Evolutionary conservation across 371 early-diverging fungal species (phyloP), one percentile per base, ranked within the genome.

Genomic region (Nematocida parisii): DNA sequence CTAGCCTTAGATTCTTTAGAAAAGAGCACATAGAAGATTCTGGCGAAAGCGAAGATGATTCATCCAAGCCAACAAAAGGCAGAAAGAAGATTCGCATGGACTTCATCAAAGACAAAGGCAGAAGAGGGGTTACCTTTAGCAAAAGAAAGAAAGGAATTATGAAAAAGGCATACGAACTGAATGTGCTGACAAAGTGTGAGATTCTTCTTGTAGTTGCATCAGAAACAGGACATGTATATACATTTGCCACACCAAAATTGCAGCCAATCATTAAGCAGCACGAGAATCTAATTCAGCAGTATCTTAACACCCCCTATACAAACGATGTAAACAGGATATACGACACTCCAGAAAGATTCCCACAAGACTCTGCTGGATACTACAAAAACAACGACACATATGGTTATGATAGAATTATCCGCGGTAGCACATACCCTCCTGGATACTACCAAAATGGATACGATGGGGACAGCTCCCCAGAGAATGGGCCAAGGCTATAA

Each of bases 81-180:
- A 90, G 94, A 84, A 95, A 95, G 87, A 94, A 86, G 68, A 81
- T 96, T 86, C 93, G 92, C 86, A 94, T 95, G 86, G 94, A 93
- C 85, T 96, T 92, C 84, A 97, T 97, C 82, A 91, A 92, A 75
- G 95, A 94, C 85, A 94, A 93, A 87, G 91, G 90, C 81, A 90
- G 93, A 81, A 90, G 98, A 83, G 93, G 94, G 83, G 95, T 96
- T 73, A 95, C 96, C 3, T 97, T 97, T 87, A 92, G 92, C 81
- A 97, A 97, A 87, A 90, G 98, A 86, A 97, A 96, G 87, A 93
- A 95, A 44, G 97, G 97, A 56, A 93, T 97, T 83, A 94, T 97
- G 95, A 96, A 96, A 87, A 97, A 95, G 91, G 96, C 96, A 0
- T 95, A 92, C 84, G 98, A 96, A 86, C 89, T 97, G 46, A 90